phyloP scores from a whole-genome alignment of 306 rosid genomes.

The Dalbergia oliveri region DNA sequence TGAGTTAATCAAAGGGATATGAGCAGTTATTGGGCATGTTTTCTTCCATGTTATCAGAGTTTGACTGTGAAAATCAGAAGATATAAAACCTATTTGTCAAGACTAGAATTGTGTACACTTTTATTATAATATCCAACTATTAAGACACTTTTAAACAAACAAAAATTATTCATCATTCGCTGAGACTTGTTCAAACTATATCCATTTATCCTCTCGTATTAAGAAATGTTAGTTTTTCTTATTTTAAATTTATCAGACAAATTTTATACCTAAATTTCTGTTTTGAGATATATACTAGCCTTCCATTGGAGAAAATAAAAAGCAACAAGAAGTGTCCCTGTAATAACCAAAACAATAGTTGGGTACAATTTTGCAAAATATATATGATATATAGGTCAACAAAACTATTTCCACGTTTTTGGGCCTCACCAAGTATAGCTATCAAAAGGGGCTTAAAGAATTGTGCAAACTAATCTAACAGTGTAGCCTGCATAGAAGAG shows the following conservation, averaged over 20 bases:
- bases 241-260: not conserved
- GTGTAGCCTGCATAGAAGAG: conserved; percentile 11
- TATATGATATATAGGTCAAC: too few relatives aligned
- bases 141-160: not conserved
- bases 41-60: not conserved
- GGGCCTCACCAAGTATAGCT: not conserved
- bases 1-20: not conserved
- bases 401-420: not conserved
- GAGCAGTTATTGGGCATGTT: not conserved
- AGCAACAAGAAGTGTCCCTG: not conserved
- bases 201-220: not conserved
- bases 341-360: not conserved
- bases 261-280: not conserved
- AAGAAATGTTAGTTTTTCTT: not conserved
- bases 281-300: not conserved
- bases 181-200: not conserved
- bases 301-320: too few relatives aligned
- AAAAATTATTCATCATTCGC: not conserved
- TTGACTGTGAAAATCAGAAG: not conserved
- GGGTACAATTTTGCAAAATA: not conserved
- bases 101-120: conserved; percentile 15
- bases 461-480: conserved; percentile 18
- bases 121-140: not conserved
- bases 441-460: conserved; percentile 4
- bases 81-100: not conserved